Conservation (phyloP, 2,329 filamentous ascomycete genomes). For the Sarocladium strictum region DNA sequence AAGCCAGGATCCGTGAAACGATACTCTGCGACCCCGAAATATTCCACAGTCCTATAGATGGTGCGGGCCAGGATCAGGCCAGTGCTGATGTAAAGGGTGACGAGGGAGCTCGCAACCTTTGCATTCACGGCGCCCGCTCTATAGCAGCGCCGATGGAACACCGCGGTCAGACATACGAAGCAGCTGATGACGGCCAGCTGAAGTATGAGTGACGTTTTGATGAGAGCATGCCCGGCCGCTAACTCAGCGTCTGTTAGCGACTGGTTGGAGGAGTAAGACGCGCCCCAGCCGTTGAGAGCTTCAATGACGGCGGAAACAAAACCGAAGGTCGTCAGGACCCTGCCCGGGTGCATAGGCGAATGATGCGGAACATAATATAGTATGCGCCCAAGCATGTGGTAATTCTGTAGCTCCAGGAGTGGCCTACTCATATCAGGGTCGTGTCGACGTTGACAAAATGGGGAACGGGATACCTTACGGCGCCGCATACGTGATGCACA, state of each 20-base stretch:
- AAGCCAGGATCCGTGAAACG: slow-evolving; percentile 29
- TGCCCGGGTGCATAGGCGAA: slow-evolving; percentile 42
- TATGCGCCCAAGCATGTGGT: slow-evolving; percentile 53
- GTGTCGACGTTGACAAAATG: neutral
- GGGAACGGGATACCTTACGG: slow-evolving; percentile 19
- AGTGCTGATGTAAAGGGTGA: slow-evolving; percentile 46
- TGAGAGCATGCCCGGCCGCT: slow-evolving; percentile 35
- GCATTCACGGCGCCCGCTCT: slow-evolving; percentile 27
- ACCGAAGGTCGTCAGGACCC: slow-evolving; percentile 40
- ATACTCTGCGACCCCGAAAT: slow-evolving; percentile 43
- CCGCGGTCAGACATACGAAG: slow-evolving; percentile 41
- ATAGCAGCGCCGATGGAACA: slow-evolving; percentile 42
- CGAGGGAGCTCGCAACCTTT: slow-evolving; percentile 30
- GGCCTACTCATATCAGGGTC: slow-evolving; percentile 32
- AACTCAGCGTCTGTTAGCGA: slow-evolving; percentile 31
- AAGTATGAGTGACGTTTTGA: slow-evolving; percentile 46
- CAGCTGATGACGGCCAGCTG: slow-evolving; percentile 46
- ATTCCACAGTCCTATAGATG: slow-evolving; percentile 54
- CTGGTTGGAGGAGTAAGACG: slow-evolving; percentile 40
- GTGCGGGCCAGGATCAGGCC: slow-evolving; percentile 46
- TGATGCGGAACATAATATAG: slow-evolving; percentile 53
- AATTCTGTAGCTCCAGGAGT: slow-evolving; percentile 54
- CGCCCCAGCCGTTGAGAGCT: slow-evolving; percentile 39
- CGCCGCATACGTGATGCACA: slow-evolving; percentile 28
- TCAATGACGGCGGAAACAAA: slow-evolving; percentile 42